Evolutionary conservation across 2,329 filamentous ascomycete genomes (phyloP).

Genomic region (Leptographium flavum): DNA sequence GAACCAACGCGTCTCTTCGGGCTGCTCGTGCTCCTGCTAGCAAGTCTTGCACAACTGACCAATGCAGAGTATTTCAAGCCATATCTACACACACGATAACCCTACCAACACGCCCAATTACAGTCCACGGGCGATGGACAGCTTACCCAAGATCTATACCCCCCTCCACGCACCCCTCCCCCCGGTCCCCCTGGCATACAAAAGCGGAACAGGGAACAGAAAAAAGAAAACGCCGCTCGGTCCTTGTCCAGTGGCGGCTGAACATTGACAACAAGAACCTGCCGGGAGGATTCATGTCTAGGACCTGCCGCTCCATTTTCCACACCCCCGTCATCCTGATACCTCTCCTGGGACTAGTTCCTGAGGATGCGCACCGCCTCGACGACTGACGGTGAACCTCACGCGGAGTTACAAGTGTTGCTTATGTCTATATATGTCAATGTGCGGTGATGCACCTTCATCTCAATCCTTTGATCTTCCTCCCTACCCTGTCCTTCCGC

Average conservation of each 20-base stretch:
- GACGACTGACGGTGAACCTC: constrained; percentile 5
- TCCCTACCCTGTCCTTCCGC: neutral
- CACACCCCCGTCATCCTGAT: constrained; percentile 4
- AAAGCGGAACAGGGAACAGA: neutral
- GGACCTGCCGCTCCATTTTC: constrained; percentile 11
- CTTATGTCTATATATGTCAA: neutral
- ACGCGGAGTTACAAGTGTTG: neutral
- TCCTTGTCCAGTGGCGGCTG: constrained; percentile 13
- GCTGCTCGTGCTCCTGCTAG: too few species aligned
- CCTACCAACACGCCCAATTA: neutral
- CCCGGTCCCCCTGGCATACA: constrained; percentile 1
- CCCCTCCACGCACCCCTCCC: neutral
- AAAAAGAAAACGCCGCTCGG: neutral
- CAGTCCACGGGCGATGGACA: too few species aligned
- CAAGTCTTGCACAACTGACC: too few species aligned
- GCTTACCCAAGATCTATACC: neutral
- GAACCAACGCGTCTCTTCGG: neutral
- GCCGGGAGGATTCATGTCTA: constrained; percentile 14
- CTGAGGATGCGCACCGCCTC: constrained; percentile 5
- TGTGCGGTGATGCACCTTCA: neutral
- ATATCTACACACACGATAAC: neutral
- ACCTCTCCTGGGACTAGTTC: constrained; percentile 6
- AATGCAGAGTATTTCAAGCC: too few species aligned
- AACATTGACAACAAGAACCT: constrained; percentile 13
- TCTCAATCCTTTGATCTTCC: neutral